Evolutionary conservation across 176 grass and related monocot species (phyloP).

Genomic region (Themeda triandra): DNA sequence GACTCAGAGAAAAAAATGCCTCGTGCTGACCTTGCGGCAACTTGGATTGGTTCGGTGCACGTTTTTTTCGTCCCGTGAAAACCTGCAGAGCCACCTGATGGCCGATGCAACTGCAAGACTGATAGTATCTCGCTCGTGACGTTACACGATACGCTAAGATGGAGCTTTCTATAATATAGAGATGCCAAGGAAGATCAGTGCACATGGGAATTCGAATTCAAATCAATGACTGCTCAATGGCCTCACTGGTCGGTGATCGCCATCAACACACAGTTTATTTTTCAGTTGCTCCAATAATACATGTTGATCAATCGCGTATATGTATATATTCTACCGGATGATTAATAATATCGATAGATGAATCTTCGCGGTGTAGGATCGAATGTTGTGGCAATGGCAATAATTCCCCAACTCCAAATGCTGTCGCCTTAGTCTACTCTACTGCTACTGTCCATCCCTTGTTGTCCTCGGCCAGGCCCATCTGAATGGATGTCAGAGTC

Average conservation of each 20-base stretch:
- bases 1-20: neutral
- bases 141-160: neutral
- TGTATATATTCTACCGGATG: neutral
- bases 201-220: neutral
- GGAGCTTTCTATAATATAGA: neutral
- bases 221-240: neutral
- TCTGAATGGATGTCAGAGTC: slow-evolving; percentile 69
- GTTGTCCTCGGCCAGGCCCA: slow-evolving; percentile 67
- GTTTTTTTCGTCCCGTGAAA: neutral
- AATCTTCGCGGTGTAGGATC: neutral
- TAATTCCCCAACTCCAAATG: neutral
- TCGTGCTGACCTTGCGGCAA: neutral
- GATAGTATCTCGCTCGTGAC: neutral
- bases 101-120: neutral
- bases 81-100: neutral
- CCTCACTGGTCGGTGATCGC: neutral
- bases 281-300: neutral
- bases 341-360: neutral
- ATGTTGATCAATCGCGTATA: neutral
- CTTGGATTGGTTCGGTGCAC: neutral
- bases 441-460: slow-evolving; percentile 71
- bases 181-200: neutral
- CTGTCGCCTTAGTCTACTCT: slow-evolving; percentile 31
- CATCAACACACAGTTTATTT: neutral
- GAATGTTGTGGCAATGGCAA: neutral